These are phyloP conservation scores for Aspergillus glaucus DNA, from an alignment of 2,329 filamentous ascomycete genomes.

Conservation along the genomic window DNA sequence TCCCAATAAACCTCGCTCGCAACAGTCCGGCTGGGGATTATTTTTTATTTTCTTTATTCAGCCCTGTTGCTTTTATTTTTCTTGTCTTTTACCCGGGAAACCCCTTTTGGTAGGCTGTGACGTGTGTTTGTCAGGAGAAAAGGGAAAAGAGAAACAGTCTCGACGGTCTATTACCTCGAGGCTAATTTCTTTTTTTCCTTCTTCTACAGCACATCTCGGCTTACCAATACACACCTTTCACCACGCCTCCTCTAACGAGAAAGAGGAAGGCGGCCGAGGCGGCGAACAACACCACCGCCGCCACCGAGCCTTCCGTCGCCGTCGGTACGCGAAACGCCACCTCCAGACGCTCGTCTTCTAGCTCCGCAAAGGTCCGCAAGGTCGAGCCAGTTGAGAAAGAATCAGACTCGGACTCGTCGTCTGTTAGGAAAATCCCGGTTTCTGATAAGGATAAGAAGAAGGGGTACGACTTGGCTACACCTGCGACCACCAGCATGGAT, in stretches of 20 bases:
- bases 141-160: constrained; percentile 17
- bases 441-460: constrained; percentile 15
- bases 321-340: constrained; percentile 20
- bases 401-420: constrained; percentile 3
- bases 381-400: constrained; percentile 6
- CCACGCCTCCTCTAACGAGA: constrained; percentile 48
- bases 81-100: too few relatives aligned
- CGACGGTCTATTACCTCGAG: constrained; percentile 13
- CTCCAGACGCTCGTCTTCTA: constrained; percentile 8
- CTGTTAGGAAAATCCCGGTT: constrained; percentile 6
- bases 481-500: constrained; percentile 63
- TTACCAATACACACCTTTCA: constrained; percentile 28
- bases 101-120: constrained; percentile 6
- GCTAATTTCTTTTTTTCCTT: constrained; percentile 13
- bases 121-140: constrained; percentile 15
- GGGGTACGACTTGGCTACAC: constrained; percentile 34
- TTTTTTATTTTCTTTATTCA: too few relatives aligned
- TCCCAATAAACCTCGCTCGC: too few relatives aligned
- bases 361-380: constrained; percentile 13
- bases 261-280: constrained; percentile 51
- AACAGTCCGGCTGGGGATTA: too few relatives aligned
- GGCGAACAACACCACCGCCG: constrained; percentile 27
- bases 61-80: too few relatives aligned
- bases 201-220: constrained; percentile 14
- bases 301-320: constrained; percentile 8